Evolutionary conservation across 805 yeast species (phyloP).

Genomic region (Zygoascus bituminiphila): DNA sequence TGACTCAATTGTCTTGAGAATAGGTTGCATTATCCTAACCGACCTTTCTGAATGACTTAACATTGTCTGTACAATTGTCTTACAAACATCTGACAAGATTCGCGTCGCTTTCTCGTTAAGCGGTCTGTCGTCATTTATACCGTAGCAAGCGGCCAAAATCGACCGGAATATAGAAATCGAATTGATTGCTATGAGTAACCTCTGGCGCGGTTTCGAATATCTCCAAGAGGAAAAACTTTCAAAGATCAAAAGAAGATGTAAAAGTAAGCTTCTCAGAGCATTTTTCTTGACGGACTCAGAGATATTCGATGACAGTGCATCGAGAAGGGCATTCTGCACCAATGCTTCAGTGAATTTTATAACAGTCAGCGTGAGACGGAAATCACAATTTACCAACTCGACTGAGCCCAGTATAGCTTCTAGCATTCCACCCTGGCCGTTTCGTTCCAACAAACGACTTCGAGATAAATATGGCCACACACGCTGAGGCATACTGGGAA

Average conservation of each 20-base stretch:
- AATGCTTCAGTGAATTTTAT: conserved; percentile 48
- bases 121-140: conserved; percentile 36
- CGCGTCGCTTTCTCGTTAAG: conserved; percentile 38
- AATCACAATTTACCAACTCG: conserved; percentile 64
- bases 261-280: conserved; percentile 45
- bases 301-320: conserved; percentile 28
- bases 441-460: conserved; percentile 54
- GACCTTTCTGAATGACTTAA: conserved; percentile 43
- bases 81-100: conserved; percentile 45
- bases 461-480: conserved; percentile 74
- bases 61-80: conserved; percentile 46
- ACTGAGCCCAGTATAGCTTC: conserved; percentile 56
- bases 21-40: conserved; percentile 46
- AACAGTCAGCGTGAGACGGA: conserved; percentile 52
- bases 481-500: conserved; percentile 46
- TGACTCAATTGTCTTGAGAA: conserved; percentile 42
- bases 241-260: conserved; percentile 56
- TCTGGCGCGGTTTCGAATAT: conserved; percentile 48
- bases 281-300: conserved; percentile 40
- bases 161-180: conserved; percentile 48
- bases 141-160: conserved; percentile 46
- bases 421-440: conserved; percentile 58
- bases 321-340: conserved; percentile 36
- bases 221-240: conserved; percentile 71
- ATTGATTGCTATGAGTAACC: conserved; percentile 50